phyloP scores from a whole-genome alignment of 1,284 basidiomycete species.

The Apiotrichum mycotoxinovorans region DNA sequence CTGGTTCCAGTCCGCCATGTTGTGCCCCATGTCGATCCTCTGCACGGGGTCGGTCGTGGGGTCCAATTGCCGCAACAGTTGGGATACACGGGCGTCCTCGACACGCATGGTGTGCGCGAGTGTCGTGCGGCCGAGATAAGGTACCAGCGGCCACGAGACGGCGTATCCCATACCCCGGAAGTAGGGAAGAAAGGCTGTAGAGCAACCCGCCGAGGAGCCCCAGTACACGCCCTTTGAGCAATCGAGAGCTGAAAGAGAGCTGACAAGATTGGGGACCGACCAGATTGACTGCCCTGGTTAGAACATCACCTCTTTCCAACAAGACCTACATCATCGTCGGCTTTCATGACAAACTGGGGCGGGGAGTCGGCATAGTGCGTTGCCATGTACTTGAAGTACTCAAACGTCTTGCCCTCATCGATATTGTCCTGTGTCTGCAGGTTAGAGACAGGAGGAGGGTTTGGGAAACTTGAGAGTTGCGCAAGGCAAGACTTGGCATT shows the following conservation, averaged over 20 bases:
- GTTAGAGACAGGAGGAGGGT: background rate
- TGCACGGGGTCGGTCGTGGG: slow-evolving; percentile 45
- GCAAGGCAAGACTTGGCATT: background rate
- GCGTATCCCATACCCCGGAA: slow-evolving; percentile 52
- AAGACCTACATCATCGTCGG: slow-evolving; percentile 50
- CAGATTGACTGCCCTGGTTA: slow-evolving; percentile 45
- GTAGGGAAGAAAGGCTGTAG: slow-evolving; percentile 46
- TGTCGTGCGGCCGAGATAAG: slow-evolving; percentile 49
- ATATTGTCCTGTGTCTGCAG: slow-evolving; percentile 48
- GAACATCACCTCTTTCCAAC: background rate
- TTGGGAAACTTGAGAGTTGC: background rate
- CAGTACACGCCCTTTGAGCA: slow-evolving; percentile 50
- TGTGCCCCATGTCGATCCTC: slow-evolving; percentile 49
- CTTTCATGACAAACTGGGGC: slow-evolving; percentile 51
- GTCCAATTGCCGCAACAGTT: slow-evolving; percentile 48
- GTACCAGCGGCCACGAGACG: slow-evolving; percentile 50
- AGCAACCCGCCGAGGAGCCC: slow-evolving; percentile 48
- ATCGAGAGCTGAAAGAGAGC: slow-evolving; percentile 45
- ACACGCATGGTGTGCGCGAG: slow-evolving; percentile 48
- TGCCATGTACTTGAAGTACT: slow-evolving; percentile 50
- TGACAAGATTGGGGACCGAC: slow-evolving; percentile 50
- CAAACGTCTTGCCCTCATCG: slow-evolving; percentile 51
- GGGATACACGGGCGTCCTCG: slow-evolving; percentile 50
- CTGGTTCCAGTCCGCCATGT: slow-evolving; percentile 53
- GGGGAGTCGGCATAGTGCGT: slow-evolving; percentile 39